These are phyloP conservation scores for Dryas octopetala DNA, from an alignment of 306 rosid genomes.

Conservation along the genomic window DNA sequence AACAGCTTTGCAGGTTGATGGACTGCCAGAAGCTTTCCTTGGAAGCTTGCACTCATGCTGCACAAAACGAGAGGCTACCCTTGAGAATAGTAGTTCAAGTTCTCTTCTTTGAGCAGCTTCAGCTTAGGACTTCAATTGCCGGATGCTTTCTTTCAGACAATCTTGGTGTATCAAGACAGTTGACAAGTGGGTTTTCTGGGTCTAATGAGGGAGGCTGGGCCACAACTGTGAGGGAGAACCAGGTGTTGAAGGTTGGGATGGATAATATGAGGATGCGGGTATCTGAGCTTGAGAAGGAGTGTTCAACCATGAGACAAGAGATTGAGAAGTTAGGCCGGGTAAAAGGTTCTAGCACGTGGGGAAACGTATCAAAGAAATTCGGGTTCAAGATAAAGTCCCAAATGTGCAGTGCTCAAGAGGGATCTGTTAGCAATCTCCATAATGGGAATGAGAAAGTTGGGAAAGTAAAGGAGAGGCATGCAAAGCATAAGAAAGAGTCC, in stretches of 20 bases:
- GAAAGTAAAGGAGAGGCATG: constrained; percentile 77
- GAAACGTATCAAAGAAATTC: constrained; percentile 73
- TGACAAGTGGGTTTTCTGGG: constrained; percentile 75
- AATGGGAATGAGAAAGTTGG: constrained; percentile 59
- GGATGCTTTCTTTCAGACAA: constrained; percentile 94
- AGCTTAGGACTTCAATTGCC: constrained; percentile 90
- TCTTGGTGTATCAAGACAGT: constrained; percentile 83
- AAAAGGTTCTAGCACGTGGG: constrained; percentile 75
- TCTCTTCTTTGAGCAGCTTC: constrained; percentile 98
- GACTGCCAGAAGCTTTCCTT: constrained; percentile 98
- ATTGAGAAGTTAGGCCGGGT: constrained; percentile 73
- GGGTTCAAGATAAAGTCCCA: constrained; percentile 92
- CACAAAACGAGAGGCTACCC: constrained; percentile 94
- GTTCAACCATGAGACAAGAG: constrained; percentile 94
- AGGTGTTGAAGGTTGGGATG: constrained; percentile 97
- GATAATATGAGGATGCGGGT: constrained; percentile 96
- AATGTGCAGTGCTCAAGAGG: constrained; percentile 99
- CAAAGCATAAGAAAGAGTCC: constrained; percentile 56
- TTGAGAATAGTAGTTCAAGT: constrained; percentile 92
- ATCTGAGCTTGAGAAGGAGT: constrained; percentile 95
- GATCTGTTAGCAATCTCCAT: constrained; percentile 75
- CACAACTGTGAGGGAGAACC: constrained; percentile 88
- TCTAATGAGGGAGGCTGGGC: constrained; percentile 93
- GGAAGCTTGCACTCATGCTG: constrained; percentile 99
- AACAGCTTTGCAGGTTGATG: constrained; percentile 86